phyloP scores from a whole-genome alignment of 495 filamentous ascomycete genomes.

The Evansstolkia leycettana region DNA sequence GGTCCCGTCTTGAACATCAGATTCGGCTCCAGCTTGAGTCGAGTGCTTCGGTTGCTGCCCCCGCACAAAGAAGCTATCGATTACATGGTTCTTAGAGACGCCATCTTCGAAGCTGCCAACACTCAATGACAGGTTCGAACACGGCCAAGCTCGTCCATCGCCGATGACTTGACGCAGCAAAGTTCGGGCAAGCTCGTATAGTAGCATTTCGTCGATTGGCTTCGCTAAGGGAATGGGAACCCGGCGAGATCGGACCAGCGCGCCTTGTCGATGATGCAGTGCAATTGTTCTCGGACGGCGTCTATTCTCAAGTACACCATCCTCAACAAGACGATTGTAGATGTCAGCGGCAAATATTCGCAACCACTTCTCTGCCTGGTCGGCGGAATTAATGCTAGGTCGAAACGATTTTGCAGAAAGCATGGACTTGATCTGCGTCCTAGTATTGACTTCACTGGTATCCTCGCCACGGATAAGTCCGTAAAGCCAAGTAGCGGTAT shows the following conservation, averaged over 20 bases:
- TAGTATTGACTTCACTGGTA: conserved; percentile 73
- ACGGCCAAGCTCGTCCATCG: conserved; percentile 79
- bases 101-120: conserved; percentile 89
- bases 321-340: conserved; percentile 77
- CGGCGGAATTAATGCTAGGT: conserved; percentile 65
- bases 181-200: conserved; percentile 66
- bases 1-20: conserved; percentile 2
- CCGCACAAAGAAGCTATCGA: conserved; percentile 70
- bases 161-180: conserved; percentile 64
- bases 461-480: conserved; percentile 78
- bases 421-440: conserved; percentile 95
- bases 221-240: conserved; percentile 66
- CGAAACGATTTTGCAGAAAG: conserved; percentile 94
- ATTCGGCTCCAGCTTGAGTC: conserved; percentile 8
- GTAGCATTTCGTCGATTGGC: conserved; percentile 52
- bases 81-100: conserved; percentile 68
- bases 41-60: conserved; percentile 58
- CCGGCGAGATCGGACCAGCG: conserved; percentile 59
- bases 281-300: conserved; percentile 75
- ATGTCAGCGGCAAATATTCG: conserved; percentile 90
- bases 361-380: conserved; percentile 79
- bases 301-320: conserved; percentile 82
- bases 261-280: conserved; percentile 62
- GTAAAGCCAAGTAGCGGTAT: conserved; percentile 83
- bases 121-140: conserved; percentile 68